Conservation (phyloP, 345 rosid species). For the Heritiera fomes region DNA sequence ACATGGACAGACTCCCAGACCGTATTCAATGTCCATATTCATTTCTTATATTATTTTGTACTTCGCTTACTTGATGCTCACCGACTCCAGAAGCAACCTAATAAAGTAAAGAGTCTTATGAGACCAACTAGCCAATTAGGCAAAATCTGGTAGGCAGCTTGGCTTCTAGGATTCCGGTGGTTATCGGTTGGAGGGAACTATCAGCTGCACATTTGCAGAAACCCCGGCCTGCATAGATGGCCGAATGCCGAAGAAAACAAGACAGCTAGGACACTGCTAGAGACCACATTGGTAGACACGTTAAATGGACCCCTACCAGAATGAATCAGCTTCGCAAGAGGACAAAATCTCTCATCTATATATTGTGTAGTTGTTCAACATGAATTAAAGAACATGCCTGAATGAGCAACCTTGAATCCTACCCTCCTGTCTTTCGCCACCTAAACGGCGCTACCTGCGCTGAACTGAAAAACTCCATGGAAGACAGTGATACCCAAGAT, state of each 20-base stretch:
- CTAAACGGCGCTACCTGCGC: slow-evolving; percentile 12
- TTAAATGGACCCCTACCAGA: neutral
- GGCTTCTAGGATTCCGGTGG: neutral
- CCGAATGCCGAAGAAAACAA: neutral
- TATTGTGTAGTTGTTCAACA: neutral
- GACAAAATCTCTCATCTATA: neutral
- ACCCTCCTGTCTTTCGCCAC: slow-evolving; percentile 49
- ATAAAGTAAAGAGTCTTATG: too few relatives aligned
- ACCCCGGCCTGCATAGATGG: neutral
- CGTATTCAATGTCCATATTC: too few relatives aligned
- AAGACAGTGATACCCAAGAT: slow-evolving; percentile 18
- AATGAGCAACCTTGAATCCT: slow-evolving; percentile 40
- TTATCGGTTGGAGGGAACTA: too few relatives aligned
- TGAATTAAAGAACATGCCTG: neutral
- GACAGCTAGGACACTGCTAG: neutral
- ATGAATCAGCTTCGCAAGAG: neutral
- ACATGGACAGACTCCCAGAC: too few relatives aligned
- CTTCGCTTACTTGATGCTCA: too few relatives aligned
- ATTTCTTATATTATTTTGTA: too few relatives aligned
- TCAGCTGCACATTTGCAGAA: neutral
- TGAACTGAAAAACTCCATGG: slow-evolving; percentile 20
- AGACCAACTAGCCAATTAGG: neutral
- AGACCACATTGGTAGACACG: neutral
- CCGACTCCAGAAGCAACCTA: neutral
- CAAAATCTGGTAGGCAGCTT: neutral